Evolutionary conservation across 2,329 filamentous ascomycete genomes (phyloP).

Genomic region (Aureobasidium sp.): DNA sequence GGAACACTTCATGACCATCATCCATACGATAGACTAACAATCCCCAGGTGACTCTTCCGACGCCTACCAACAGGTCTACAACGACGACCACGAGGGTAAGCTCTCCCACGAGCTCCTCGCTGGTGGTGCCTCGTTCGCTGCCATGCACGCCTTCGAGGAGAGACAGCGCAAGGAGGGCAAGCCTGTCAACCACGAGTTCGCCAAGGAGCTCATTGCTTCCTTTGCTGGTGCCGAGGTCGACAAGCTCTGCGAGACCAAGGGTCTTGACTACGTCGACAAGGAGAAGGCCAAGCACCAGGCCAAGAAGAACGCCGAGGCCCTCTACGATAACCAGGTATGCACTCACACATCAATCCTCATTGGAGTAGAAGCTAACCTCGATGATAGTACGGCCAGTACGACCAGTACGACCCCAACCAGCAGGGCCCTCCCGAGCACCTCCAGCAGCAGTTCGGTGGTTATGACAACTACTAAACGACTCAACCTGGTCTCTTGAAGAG

Average conservation of each 20-base stretch:
- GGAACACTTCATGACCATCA: neutral
- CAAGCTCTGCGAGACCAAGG: slow-evolving; percentile 56
- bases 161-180: slow-evolving; percentile 63
- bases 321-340: slow-evolving; percentile 40
- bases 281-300: slow-evolving; percentile 42
- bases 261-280: slow-evolving; percentile 40
- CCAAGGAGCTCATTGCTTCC: slow-evolving; percentile 68
- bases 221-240: slow-evolving; percentile 69
- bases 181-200: slow-evolving; percentile 61
- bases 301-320: slow-evolving; percentile 33
- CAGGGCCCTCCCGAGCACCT: slow-evolving; percentile 28
- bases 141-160: slow-evolving; percentile 73
- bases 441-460: slow-evolving; percentile 24
- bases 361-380: slow-evolving; percentile 14
- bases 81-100: slow-evolving; percentile 50
- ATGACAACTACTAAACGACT: slow-evolving; percentile 10
- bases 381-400: slow-evolving; percentile 23
- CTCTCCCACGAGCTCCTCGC: slow-evolving; percentile 67
- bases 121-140: slow-evolving; percentile 68
- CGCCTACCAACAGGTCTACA: slow-evolving; percentile 49
- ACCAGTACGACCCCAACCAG: slow-evolving; percentile 40
- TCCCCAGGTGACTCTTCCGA: slow-evolving; percentile 44
- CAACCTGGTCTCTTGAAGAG: neutral
- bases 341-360: slow-evolving; percentile 18
- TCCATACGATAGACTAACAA: neutral